phyloP scores from a whole-genome alignment of 805 yeast species.

The Naumovozyma castellii region DNA sequence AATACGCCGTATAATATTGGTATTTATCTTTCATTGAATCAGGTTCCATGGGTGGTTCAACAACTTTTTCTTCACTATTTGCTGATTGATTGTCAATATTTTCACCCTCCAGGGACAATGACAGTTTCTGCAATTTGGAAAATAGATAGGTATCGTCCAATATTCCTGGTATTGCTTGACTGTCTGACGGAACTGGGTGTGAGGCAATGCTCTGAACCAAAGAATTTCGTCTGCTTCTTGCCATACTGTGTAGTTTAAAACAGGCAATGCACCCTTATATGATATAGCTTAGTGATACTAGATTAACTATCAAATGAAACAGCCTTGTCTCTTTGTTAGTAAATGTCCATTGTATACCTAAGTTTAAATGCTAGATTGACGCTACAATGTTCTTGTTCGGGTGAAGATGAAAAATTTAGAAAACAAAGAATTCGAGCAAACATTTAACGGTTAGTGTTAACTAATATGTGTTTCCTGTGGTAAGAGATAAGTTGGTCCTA shows the following conservation, averaged over 20 bases:
- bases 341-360: too few relatives aligned
- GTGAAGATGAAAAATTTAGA: too few relatives aligned
- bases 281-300: background rate
- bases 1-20: slow-evolving; percentile 12
- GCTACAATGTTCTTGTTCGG: too few relatives aligned
- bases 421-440: too few relatives aligned
- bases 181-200: slow-evolving; percentile 23
- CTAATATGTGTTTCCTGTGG: too few relatives aligned
- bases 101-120: slow-evolving; percentile 4
- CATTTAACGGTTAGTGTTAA: too few relatives aligned
- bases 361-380: too few relatives aligned
- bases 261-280: background rate
- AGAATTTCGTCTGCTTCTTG: slow-evolving; percentile 47
- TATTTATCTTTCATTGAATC: slow-evolving; percentile 7
- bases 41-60: background rate
- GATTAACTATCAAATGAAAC: too few relatives aligned
- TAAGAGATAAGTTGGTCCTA: too few relatives aligned
- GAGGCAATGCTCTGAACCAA: slow-evolving; percentile 54
- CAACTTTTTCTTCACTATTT: background rate
- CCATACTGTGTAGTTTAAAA: slow-evolving; percentile 6
- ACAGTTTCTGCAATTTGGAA: slow-evolving; percentile 15
- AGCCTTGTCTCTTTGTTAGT: too few relatives aligned
- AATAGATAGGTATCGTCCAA: slow-evolving; percentile 21
- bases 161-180: slow-evolving; percentile 14
- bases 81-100: background rate